Base-by-base conservation (phyloP, 129 eudicot genomes). In the Ambrosia trifida region DNA sequence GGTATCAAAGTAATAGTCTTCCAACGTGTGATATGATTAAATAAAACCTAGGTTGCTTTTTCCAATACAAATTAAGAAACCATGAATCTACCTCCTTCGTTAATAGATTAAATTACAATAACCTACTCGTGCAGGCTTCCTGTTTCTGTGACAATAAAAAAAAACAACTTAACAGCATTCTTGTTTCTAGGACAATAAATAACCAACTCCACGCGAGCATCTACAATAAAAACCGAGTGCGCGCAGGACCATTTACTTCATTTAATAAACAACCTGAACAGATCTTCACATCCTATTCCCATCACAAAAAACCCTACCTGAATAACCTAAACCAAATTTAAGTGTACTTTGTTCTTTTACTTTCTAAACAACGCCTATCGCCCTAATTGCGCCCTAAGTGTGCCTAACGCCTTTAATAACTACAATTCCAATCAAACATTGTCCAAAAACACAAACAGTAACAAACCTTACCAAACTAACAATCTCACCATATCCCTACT, bases 401-500 rank as follows among this genome's bases (percentile, higher is more conserved):
- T n/a, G n/a, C n/a, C 1, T 24, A 24, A 24, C 28, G 28, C 28
- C 28, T 24, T 24, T 24, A 24, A 24, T 24, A 24, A 24, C 28
- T 24, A 24, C 28, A 24, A 24, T 24, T 24, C 28, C 28, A 35
- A 35, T 5, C 4, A 35, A 36, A 40, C 44, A 40, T 40, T 7
- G 2, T 6, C 6, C 43, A 5, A 40, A 40, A 72, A 68, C 61
- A 1, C 28, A 24, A 24, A 46, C 20, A 59, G 73, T 64, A 71
- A 59, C 44, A 87, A 87, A 83, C 68, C 96, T 93, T 89, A 89
- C 90, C 98, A 78, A 78, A 84, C 72, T 64, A 95, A 47, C 80
- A 81, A 79, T 82, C 98, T 95, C 97, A 95, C 99, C 99, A 86
- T 90, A 76, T 95, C 95, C 91, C 97, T 86, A 72, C 99, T 95